Evolutionary conservation across 768 basidiomycete species (phyloP).

Genomic region (Leccinum arenicola): DNA sequence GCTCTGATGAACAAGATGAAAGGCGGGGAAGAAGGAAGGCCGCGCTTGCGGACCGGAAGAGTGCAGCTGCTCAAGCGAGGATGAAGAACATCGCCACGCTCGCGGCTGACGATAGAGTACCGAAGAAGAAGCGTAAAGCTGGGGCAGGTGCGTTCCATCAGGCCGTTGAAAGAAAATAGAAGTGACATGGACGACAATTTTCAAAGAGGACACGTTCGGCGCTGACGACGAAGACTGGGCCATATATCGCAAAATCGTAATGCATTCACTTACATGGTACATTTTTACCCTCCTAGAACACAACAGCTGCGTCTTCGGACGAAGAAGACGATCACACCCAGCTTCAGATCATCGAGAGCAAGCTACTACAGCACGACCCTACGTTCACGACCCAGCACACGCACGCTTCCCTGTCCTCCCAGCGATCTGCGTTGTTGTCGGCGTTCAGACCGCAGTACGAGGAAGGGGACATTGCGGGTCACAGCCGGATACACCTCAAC

Average conservation of each 20-base stretch:
- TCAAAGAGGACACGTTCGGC: constrained; percentile 86
- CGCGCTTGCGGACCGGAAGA: constrained; percentile 87
- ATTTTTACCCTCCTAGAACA: constrained; percentile 48
- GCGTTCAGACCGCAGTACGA: constrained; percentile 82
- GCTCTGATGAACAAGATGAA: constrained; percentile 81
- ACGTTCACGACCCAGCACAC: constrained; percentile 81
- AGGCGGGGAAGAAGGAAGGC: constrained; percentile 72
- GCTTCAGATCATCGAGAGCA: constrained; percentile 72
- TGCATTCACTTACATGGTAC: constrained; percentile 19
- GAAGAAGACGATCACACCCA: constrained; percentile 84
- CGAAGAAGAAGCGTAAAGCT: constrained; percentile 83
- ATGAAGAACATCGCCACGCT: constrained; percentile 96
- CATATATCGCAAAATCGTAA: constrained; percentile 94
- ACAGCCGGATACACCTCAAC: constrained; percentile 81
- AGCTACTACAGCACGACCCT: constrained; percentile 81
- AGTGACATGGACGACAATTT: constrained; percentile 2
- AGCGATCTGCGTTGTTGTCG: constrained; percentile 80
- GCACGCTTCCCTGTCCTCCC: constrained; percentile 70
- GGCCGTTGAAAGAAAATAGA: background rate
- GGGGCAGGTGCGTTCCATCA: constrained; percentile 56
- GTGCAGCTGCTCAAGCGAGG: constrained; percentile 89
- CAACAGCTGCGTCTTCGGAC: constrained; percentile 69
- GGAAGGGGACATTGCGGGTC: constrained; percentile 68
- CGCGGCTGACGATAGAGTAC: constrained; percentile 79
- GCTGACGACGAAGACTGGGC: constrained; percentile 96